Base-by-base conservation (phyloP, 169 alveolate genomes). In the Eimeria zaria region DNA sequence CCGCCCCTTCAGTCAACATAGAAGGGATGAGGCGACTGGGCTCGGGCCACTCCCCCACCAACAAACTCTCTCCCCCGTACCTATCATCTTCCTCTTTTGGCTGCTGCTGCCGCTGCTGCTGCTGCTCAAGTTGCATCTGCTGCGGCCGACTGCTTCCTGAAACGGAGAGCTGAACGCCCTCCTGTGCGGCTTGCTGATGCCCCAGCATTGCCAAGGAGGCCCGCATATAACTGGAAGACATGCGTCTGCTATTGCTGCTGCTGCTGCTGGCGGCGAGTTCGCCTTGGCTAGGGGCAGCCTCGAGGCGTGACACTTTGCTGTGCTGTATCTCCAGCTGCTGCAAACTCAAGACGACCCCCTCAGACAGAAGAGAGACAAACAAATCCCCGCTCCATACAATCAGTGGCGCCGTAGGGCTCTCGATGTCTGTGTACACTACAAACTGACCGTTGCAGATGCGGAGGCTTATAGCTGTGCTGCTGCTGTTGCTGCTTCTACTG, bases 341-440 rank as follows among this genome's bases (percentile, higher is more conserved):
- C 74, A 83, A 36, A 53, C 58, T 53, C 44, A 83, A 16, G 8
- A 36, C 91, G 2, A 58, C 69, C 20, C 91, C 91, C 36, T n/a
- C 69, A 36, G 74, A 53, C 0, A 83, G 4, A 12, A 83, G 91
- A 48, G 76, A 95, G n/a, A 97, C 97, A 51, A 89, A 33, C 71
- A 97, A 92, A 73, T 97, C 98, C 27, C 97, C 95, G 55, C 95
- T 83, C 91, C 97, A 89, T 88, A 97, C 97, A 20, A 97, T 71
- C 76, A 95, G 67, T 24, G 98, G 98, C 8, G 96, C 96, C n/a
- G 93, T 95, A 62, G 95, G 91, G 51, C 96, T 87, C 83, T 93
- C 97, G 97, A 97, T 51, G 67, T 95, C 95, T 22, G 97, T 95
- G 97, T 95, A 97, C 46, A 97, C 97, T 16, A 96, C 97, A 67